Evolutionary conservation across 495 filamentous ascomycete species (phyloP).

Genomic region (Astrothelium subdiscretum): DNA sequence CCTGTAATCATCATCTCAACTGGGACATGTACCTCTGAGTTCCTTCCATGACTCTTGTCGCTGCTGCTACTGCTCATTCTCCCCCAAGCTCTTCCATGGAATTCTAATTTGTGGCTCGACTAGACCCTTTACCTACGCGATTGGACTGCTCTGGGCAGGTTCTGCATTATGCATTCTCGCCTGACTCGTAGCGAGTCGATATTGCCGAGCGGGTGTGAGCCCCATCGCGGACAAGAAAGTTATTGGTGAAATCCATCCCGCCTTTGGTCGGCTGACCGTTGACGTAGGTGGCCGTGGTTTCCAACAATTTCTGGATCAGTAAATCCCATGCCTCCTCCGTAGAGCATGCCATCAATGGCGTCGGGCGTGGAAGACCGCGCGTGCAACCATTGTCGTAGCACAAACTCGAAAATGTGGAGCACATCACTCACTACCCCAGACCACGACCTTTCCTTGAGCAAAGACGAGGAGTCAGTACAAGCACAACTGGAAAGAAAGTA

Average conservation of each 20-base stretch:
- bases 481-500: not conserved
- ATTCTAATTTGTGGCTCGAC: not conserved
- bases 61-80: not conserved
- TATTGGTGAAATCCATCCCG: not conserved
- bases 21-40: too few relatives aligned
- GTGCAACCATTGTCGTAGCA: not conserved
- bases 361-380: not conserved
- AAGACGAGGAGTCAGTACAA: not conserved
- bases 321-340: not conserved
- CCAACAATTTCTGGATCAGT: not conserved
- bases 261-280: not conserved
- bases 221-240: not conserved
- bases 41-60: too few relatives aligned
- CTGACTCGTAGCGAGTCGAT: not conserved
- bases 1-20: too few relatives aligned
- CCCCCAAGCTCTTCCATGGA: not conserved
- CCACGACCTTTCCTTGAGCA: slow-evolving; percentile 13
- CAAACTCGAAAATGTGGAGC: not conserved
- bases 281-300: not conserved
- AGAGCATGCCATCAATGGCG: not conserved
- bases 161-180: not conserved
- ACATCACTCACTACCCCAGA: slow-evolving; percentile 18
- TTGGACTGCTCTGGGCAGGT: not conserved
- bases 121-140: not conserved
- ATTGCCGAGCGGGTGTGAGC: not conserved